phyloP scores from a whole-genome alignment of 108 stramenopile genomes.

The Asterionellopsis glacialis region DNA sequence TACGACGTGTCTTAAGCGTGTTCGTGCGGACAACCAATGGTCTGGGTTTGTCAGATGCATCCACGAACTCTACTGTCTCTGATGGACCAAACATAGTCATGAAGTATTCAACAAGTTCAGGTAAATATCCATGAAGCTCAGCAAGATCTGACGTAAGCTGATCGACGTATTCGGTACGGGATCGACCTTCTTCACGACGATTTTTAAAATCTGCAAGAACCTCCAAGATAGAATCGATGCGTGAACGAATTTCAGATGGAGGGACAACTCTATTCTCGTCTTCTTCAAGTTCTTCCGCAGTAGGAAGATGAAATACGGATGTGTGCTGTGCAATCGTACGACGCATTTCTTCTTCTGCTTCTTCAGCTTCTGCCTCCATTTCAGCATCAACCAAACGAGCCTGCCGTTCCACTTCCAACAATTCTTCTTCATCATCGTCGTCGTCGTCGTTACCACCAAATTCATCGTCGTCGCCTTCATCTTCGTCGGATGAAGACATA shows the following conservation, averaged over 20 bases:
- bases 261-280: slow-evolving; percentile 90
- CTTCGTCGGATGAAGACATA: slow-evolving; percentile 60
- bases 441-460: slow-evolving; percentile 18
- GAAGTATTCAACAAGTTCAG: slow-evolving; percentile 95
- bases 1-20: slow-evolving; percentile 96
- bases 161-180: slow-evolving; percentile 92
- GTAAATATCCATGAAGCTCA: slow-evolving; percentile 95
- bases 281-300: slow-evolving; percentile 68
- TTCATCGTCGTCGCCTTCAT: slow-evolving; percentile 56
- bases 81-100: slow-evolving; percentile 89
- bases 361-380: slow-evolving; percentile 58
- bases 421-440: slow-evolving; percentile 65
- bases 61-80: slow-evolving; percentile 94
- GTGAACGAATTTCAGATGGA: slow-evolving; percentile 82
- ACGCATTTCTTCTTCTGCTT: slow-evolving; percentile 76
- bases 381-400: slow-evolving; percentile 66
- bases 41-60: slow-evolving; percentile 91
- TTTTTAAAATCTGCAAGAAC: slow-evolving; percentile 89
- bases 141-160: slow-evolving; percentile 83
- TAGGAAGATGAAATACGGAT: slow-evolving; percentile 76
- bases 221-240: slow-evolving; percentile 89
- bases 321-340: slow-evolving; percentile 77
- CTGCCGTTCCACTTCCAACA: slow-evolving; percentile 72
- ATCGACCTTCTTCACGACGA: slow-evolving; percentile 77
- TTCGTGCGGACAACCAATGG: slow-evolving; percentile 97